Percentiles rank a stretch among this genome's conserved stretches.
Evolutionary conservation across 192 early-diverging fungal genomes (phyloP).

Genomic region (Umbelopsis vinacea): DNA sequence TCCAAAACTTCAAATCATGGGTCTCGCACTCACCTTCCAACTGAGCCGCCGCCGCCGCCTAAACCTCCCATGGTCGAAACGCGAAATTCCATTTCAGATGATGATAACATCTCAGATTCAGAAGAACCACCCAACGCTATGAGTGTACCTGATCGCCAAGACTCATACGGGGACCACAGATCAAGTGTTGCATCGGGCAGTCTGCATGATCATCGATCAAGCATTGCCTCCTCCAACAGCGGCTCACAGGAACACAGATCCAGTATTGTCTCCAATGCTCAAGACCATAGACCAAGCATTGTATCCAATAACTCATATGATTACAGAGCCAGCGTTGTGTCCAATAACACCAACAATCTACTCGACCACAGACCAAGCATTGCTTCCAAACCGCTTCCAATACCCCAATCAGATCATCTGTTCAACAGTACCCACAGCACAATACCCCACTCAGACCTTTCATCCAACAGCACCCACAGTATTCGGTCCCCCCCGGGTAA

Average conservation of each 20-base stretch:
- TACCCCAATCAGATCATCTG: not conserved
- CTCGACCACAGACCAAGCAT: not conserved
- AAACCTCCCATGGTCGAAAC: not conserved
- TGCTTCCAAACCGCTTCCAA: not conserved
- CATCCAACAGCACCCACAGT: no score
- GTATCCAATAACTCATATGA: not conserved
- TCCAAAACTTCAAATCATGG: not conserved
- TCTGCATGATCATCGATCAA: not conserved
- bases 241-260: no score
- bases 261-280: not conserved
- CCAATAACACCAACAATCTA: not conserved
- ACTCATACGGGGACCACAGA: not conserved
- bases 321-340: not conserved
- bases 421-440: no score
- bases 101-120: not conserved
- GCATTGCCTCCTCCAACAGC: not conserved
- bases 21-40: not conserved
- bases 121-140: not conserved
- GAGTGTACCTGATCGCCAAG: not conserved
- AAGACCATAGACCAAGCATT: not conserved
- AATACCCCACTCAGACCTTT: not conserved
- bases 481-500: not conserved
- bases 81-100: slow-evolving; percentile 10
- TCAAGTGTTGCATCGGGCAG: no score
- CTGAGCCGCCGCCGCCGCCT: not conserved